Percentiles rank a stretch among this genome's conserved stretches.
These are phyloP conservation scores for Termitomyces sp. DNA, from an alignment of 768 basidiomycete species.

Conservation along the genomic window DNA sequence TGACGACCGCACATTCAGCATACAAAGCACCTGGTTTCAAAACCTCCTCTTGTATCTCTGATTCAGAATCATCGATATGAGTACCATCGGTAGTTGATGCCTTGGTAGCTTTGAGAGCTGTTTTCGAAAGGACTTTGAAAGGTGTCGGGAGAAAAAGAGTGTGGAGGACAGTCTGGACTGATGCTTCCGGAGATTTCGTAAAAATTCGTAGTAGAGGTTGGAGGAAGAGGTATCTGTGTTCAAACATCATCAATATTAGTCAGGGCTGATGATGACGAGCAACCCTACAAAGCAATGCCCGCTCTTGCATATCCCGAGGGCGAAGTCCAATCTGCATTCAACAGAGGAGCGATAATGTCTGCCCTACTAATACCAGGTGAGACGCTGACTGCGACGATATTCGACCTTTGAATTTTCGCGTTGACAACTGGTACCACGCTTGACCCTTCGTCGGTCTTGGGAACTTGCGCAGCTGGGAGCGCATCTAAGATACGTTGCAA, in stretches of 20 bases:
- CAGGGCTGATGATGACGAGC: conserved; percentile 4
- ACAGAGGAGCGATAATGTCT: conserved; percentile 57
- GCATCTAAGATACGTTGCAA: conserved; percentile 83
- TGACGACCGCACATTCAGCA: conserved; percentile 66
- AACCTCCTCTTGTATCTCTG: conserved; percentile 46
- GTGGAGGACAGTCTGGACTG: conserved; percentile 77
- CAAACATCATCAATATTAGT: background rate
- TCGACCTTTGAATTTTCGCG: conserved; percentile 49
- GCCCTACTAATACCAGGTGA: conserved; percentile 72
- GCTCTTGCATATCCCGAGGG: conserved; percentile 29
- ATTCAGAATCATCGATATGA: conserved; percentile 12
- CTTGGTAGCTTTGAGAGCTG: conserved; percentile 4
- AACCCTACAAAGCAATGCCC: conserved; percentile 48
- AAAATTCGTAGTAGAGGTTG: conserved; percentile 65
- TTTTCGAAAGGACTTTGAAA: conserved; percentile 47
- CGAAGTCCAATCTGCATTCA: conserved; percentile 41
- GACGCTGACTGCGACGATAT: conserved; percentile 69
- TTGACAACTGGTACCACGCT: conserved; percentile 31
- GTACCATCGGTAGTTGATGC: conserved; percentile 1
- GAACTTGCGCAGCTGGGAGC: conserved; percentile 58
- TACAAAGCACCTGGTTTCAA: conserved; percentile 77
- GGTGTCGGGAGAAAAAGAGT: conserved; percentile 79
- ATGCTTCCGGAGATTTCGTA: conserved; percentile 57
- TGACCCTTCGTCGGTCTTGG: conserved; percentile 32
- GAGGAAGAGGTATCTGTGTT: conserved; percentile 53